phyloP scores from a whole-genome alignment of 768 basidiomycete genomes.

The Pleurotus tuber-regium region DNA sequence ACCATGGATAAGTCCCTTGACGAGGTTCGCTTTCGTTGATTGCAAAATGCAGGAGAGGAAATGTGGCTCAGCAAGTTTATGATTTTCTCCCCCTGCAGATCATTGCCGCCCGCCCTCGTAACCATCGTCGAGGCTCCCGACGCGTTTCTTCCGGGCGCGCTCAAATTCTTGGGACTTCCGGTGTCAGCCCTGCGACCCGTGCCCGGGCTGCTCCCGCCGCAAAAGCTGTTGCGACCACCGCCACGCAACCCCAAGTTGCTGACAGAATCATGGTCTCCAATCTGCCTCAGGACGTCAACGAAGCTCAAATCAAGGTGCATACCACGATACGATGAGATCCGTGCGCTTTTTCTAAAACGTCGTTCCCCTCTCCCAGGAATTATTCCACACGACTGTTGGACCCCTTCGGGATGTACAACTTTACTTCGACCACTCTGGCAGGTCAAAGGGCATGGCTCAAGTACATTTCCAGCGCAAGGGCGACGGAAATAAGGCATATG shows the following conservation, averaged over 20 bases:
- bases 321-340: neutral
- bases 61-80: slow-evolving; percentile 18
- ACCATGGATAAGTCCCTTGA: slow-evolving; percentile 84
- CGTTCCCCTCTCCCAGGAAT: slow-evolving; percentile 84
- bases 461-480: slow-evolving; percentile 85
- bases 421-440: slow-evolving; percentile 79
- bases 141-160: slow-evolving; percentile 47
- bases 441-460: slow-evolving; percentile 88
- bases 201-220: slow-evolving; percentile 47
- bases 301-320: slow-evolving; percentile 84
- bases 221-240: slow-evolving; percentile 36
- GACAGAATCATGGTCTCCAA: slow-evolving; percentile 97
- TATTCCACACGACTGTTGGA: slow-evolving; percentile 90
- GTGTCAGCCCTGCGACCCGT: slow-evolving; percentile 45
- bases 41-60: slow-evolving; percentile 1
- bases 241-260: slow-evolving; percentile 34
- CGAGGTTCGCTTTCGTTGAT: slow-evolving; percentile 50
- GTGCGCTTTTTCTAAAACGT: slow-evolving; percentile 7
- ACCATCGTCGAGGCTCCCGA: slow-evolving; percentile 41
- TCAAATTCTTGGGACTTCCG: slow-evolving; percentile 59
- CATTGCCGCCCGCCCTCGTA: slow-evolving; percentile 60
- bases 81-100: slow-evolving; percentile 42
- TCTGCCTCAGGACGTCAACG: slow-evolving; percentile 90
- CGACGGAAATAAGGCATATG: slow-evolving; percentile 88
- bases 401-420: slow-evolving; percentile 81